Evolutionary conservation across 1,284 basidiomycete species (phyloP), one percentile per base, ranked within the genome.

Genomic region (Mycena sp.): DNA sequence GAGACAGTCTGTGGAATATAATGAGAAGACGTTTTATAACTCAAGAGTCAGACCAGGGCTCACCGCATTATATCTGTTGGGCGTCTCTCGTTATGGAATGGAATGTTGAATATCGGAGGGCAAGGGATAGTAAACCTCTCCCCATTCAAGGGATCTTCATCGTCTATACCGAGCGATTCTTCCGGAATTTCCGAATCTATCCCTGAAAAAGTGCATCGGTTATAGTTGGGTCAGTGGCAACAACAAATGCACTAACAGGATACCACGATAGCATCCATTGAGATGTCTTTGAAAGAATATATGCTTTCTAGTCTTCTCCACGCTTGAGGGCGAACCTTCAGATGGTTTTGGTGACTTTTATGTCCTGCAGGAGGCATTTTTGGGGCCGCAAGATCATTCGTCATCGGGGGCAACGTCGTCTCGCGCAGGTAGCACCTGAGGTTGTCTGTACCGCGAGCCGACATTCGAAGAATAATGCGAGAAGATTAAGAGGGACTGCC

Each of bases 271-370:
- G 75, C 68, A 54, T 73, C 69, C 56, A 84, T 72, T 6, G 65
- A 66, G 17, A 51, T 53, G 21, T 69, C 63, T 1, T 75, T 63
- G 51, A 87, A 70, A 5, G 69, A 65, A 54, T 81, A 77, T 21
- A 86, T 82, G n/a, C 68, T 69, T 63, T 84, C 80, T 12, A 89
- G 72, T 56, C 77, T 77, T 64, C 88, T 78, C 70, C 81, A 83
- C 28, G 72, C 67, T 62, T 86, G 83, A 9, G 83, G 80, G 37
- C 77, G 78, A 46, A 86, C 73, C 21, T 75, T 73, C 16, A 89
- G 75, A 35, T 72, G 61, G 67, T 83, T 83, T 23, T 71, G 67
- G 67, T 84, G 82, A 61, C 79, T 80, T 67, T 79, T 83, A 60
- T 83, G 79, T 26, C 81, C 82, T 7, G 69, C 55, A 2, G 79